Percentiles rank a stretch among this genome's conserved stretches.
phyloP scores from a whole-genome alignment of 495 filamentous ascomycete species.

The Penicillium tannophilum region DNA sequence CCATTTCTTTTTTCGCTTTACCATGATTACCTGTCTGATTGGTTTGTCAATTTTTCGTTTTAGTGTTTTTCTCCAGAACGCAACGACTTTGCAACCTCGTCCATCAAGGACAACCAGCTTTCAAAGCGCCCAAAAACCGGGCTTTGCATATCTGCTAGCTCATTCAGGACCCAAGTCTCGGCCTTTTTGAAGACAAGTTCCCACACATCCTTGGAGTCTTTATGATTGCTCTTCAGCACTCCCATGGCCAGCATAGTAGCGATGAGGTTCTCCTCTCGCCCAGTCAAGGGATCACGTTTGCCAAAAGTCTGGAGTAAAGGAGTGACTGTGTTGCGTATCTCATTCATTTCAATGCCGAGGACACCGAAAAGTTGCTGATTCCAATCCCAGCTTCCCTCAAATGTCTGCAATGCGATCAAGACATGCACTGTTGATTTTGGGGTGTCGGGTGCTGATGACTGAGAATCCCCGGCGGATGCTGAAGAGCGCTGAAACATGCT shows the following conservation, averaged over 20 bases:
- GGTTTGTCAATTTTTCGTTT: no score
- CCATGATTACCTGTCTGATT: no score
- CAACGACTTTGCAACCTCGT: neutral
- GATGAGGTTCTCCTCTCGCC: conserved; percentile 12
- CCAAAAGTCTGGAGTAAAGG: conserved; percentile 12
- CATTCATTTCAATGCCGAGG: no score
- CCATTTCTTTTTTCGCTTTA: no score
- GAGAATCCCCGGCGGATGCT: no score
- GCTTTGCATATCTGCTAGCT: neutral
- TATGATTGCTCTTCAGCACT: conserved; percentile 47
- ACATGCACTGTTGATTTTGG: no score
- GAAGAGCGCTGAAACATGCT: no score
- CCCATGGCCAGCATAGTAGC: conserved; percentile 54
- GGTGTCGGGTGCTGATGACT: no score
- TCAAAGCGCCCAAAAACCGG: neutral
- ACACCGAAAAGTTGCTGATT: no score
- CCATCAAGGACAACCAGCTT: neutral
- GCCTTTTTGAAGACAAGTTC: conserved; percentile 50
- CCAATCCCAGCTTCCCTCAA: no score
- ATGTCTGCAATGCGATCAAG: no score
- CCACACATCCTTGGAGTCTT: conserved; percentile 49
- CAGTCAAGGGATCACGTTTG: neutral
- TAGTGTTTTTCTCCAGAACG: neutral
- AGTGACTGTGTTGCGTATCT: neutral
- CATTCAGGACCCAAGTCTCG: conserved; percentile 26